A percentile compares a stretch with the other conserved stretches of the same genome.
Evolutionary conservation across 352 stramenopile species (phyloP).

Genomic region (Globisporangium cylindrosporum): DNA sequence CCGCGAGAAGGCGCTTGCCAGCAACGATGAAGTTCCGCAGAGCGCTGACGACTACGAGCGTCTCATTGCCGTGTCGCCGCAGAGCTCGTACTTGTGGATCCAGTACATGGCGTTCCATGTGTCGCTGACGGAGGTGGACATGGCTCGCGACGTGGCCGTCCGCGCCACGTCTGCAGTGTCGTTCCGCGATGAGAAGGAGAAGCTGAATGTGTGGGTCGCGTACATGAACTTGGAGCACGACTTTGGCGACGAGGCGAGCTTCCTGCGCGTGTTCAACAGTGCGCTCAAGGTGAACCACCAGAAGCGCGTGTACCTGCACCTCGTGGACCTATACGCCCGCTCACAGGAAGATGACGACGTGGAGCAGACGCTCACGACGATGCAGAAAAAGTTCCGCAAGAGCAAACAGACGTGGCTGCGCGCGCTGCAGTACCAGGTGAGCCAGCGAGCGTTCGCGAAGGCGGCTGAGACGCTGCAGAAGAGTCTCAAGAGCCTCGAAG

Average conservation of each 20-base stretch:
- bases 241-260: slow-evolving; percentile 90
- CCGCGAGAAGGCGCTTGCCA: slow-evolving; percentile 91
- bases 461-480: slow-evolving; percentile 90
- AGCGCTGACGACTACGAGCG: slow-evolving; percentile 94
- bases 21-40: slow-evolving; percentile 90
- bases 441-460: slow-evolving; percentile 58
- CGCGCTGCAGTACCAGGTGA: slow-evolving; percentile 85
- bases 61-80: slow-evolving; percentile 91
- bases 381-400: slow-evolving; percentile 92
- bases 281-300: slow-evolving; percentile 93
- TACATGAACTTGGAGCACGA: slow-evolving; percentile 96
- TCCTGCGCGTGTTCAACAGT: slow-evolving; percentile 89
- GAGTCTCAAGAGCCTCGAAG: slow-evolving; percentile 88
- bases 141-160: slow-evolving; percentile 91
- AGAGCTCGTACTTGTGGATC: slow-evolving; percentile 97
- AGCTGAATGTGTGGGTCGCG: slow-evolving; percentile 96
- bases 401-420: slow-evolving; percentile 90
- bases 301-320: slow-evolving; percentile 94
- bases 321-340: slow-evolving; percentile 91
- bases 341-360: slow-evolving; percentile 65
- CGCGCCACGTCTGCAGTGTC: slow-evolving; percentile 93
- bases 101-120: slow-evolving; percentile 98
- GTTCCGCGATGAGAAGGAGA: slow-evolving; percentile 95
- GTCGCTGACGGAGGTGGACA: slow-evolving; percentile 91
- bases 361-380: slow-evolving; percentile 72